Conservation (phyloP, 441 rosid genomes). For the Gossypium laxum region DNA sequence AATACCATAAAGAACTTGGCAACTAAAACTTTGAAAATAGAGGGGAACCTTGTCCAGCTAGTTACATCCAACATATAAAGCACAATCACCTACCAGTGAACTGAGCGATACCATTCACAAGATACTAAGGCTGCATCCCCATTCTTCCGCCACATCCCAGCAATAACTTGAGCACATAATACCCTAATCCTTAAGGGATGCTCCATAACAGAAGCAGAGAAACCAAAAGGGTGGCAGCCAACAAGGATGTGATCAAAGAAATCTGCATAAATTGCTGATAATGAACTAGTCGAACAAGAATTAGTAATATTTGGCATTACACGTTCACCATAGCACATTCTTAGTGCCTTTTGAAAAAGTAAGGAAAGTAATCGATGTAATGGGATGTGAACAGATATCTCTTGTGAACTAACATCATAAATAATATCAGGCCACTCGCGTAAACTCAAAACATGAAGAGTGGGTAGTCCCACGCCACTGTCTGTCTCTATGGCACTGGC, state of each 20-base stretch:
- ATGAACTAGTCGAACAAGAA: slow-evolving; percentile 26
- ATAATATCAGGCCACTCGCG: slow-evolving; percentile 62
- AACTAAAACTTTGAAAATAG: background rate
- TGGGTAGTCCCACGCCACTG: slow-evolving; percentile 26
- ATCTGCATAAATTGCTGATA: slow-evolving; percentile 27
- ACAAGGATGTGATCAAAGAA: slow-evolving; percentile 59
- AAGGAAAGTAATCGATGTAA: slow-evolving; percentile 73
- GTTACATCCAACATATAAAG: background rate
- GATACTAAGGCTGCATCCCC: slow-evolving; percentile 66
- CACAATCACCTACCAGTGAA: slow-evolving; percentile 53
- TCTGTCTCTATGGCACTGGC: slow-evolving; percentile 33
- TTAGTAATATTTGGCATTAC: slow-evolving; percentile 20
- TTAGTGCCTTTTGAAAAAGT: slow-evolving; percentile 64
- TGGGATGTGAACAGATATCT: slow-evolving; percentile 76
- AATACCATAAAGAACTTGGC: slow-evolving; percentile 16
- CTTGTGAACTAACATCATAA: slow-evolving; percentile 78
- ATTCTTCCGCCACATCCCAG: slow-evolving; percentile 97
- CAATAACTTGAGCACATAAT: slow-evolving; percentile 81
- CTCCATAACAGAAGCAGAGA: slow-evolving; percentile 83
- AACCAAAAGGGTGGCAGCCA: slow-evolving; percentile 64
- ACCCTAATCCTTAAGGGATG: slow-evolving; percentile 85
- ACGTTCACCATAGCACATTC: slow-evolving; percentile 56
- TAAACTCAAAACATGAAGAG: slow-evolving; percentile 37
- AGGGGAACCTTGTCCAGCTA: background rate
- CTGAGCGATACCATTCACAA: slow-evolving; percentile 81